Base-by-base conservation (phyloP, 2,329 filamentous ascomycete species). In the Alternaria triticina region DNA sequence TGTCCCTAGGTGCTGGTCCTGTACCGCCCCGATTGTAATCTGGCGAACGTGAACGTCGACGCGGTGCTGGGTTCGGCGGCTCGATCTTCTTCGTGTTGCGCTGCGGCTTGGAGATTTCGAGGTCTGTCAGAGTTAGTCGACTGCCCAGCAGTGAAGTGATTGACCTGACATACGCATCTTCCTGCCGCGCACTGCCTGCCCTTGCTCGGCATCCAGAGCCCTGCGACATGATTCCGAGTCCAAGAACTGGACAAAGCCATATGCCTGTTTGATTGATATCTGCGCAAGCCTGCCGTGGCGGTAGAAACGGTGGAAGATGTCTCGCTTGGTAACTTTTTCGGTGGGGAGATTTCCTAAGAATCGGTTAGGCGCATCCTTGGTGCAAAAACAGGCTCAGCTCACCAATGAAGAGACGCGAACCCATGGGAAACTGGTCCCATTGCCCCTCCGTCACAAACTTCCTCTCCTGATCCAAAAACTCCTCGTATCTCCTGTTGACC, bases 181-280 rank as follows among this genome's bases (percentile, higher is more conserved):
- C 68, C 94, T 90, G n/a, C 94, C 95, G 74, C 92, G 88, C 40
- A 98, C 89, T 67, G 93, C 88, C 44, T 89, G 87, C 10, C 92
- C 93, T 80, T 98, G 93, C 65, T 97, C 89, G 36, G 86, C 86
- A 36, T 91, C 85, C 71, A 98, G 86, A 5, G 95, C 95, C 49
- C 86, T 85, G 60, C 87, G 85, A 68, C 94, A 97, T 74, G 95
- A 90, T 3, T 87, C 85, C 5, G 89, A 83, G 28, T 93, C 90
- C 69, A 97, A 86, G 70, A 96, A 99, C 77, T 98, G 96, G 36
- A 98, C 94, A 77, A 98, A 99, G 2, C 96, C 96, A 80, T 97
- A 98, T 2, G 94, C 94, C 69, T 96, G 94, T 80, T 98, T 98
- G 72, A 98, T 93, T 1, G 94, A 97, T 64, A 98, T 96, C 78